A percentile compares a stretch with the other conserved stretches of the same genome.
Evolutionary conservation across 352 stramenopile species (phyloP).

Genomic region (Pythium coloratum): DNA sequence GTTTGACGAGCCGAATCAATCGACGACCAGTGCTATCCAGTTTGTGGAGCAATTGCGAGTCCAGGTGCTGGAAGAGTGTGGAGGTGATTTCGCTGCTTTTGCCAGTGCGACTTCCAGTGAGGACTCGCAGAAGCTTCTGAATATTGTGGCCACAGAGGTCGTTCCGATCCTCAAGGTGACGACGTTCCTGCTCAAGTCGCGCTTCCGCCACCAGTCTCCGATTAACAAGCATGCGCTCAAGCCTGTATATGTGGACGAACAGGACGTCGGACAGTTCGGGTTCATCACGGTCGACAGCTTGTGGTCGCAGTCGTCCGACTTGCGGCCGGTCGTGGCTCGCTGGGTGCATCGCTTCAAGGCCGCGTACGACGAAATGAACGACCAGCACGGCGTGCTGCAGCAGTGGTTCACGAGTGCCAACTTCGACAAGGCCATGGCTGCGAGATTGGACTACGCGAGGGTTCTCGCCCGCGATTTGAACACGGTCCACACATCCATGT

Average conservation of each 20-base stretch:
- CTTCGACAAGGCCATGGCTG: conserved; percentile 26
- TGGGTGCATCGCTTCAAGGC: conserved; percentile 71
- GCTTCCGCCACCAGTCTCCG: conserved; percentile 18
- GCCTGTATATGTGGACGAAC: conserved; percentile 57
- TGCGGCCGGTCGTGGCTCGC: conserved; percentile 43
- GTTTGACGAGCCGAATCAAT: conserved; percentile 28
- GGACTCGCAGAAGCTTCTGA: conserved; percentile 56
- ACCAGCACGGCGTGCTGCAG: conserved; percentile 59
- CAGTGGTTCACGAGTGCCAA: conserved; percentile 82
- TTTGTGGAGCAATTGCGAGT: conserved; percentile 23
- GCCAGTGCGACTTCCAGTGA: not conserved
- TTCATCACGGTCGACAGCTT: conserved; percentile 48
- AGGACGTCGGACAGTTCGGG: conserved; percentile 44
- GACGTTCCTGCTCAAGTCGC: conserved; percentile 62
- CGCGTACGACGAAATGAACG: conserved; percentile 80
- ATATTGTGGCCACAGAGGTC: conserved; percentile 75
- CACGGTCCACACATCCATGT: conserved; percentile 78
- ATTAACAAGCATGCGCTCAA: conserved; percentile 32
- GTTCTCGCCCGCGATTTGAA: conserved; percentile 70
- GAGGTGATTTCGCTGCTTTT: conserved; percentile 1
- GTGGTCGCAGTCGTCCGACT: conserved; percentile 15
- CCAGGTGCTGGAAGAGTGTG: conserved; percentile 23
- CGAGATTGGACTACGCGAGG: conserved; percentile 35
- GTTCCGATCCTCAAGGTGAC: conserved; percentile 69
- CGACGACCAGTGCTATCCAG: conserved; percentile 1